A percentile compares a stretch with the other conserved stretches of the same genome.
phyloP scores from a whole-genome alignment of 2,329 filamentous ascomycete genomes.

The Neofusicoccum cordaticola region DNA sequence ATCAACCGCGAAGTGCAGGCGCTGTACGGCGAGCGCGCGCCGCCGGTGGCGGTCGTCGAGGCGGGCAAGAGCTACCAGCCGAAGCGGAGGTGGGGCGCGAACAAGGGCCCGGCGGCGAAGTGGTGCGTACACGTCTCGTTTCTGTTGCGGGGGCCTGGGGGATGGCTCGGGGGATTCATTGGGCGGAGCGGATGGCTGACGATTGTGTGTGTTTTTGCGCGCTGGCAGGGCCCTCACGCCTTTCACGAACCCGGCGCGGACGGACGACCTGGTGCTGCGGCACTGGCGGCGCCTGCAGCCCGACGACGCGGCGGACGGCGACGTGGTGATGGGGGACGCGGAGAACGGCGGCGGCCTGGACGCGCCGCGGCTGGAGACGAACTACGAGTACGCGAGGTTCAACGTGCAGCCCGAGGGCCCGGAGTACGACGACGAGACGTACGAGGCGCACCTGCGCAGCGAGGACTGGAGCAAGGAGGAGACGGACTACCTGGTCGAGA shows the following conservation, averaged over 20 bases:
- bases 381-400: conserved; percentile 74
- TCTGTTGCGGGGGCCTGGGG: no score
- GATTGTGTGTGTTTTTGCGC: not conserved
- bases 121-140: conserved; percentile 26
- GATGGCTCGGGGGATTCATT: not conserved
- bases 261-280: conserved; percentile 66
- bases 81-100: conserved; percentile 31
- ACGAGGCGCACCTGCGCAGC: conserved; percentile 69
- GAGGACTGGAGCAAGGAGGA: conserved; percentile 87
- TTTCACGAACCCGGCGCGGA: conserved; percentile 76
- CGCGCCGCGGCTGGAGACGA: conserved; percentile 41
- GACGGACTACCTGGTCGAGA: conserved; percentile 81
- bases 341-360: conserved; percentile 31
- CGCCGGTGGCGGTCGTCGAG: conserved; percentile 40
- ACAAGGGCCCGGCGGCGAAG: conserved; percentile 38
- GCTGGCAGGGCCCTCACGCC: conserved; percentile 39
- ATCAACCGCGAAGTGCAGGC: conserved; percentile 42
- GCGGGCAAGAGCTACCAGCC: conserved; percentile 40
- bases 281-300: conserved; percentile 72
- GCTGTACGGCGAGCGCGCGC: conserved; percentile 40
- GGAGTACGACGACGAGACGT: conserved; percentile 83
- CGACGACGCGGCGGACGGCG: conserved; percentile 10
- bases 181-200: not conserved
- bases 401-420: conserved; percentile 78
- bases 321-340: conserved; percentile 26